Evolutionary conservation across 306 rosid genomes (phyloP).

Genomic region (apple (Malus domestica)): ASM211411v1 NC_041795.1:30793501-30794000

Average conservation of each 20-base stretch:
- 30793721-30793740: too few relatives aligned
- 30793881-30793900: background rate
- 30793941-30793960: background rate
- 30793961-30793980: background rate
- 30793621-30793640: too few relatives aligned
- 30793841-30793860: constrained; percentile 18
- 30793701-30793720: too few relatives aligned
- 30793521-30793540: background rate
- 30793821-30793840: constrained; percentile 13
- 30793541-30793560: rapidly evolving
- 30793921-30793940: background rate
- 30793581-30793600: rapidly evolving
- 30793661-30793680: too few relatives aligned
- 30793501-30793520: background rate
- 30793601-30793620: rapidly evolving
- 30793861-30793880: background rate
- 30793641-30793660: too few relatives aligned
- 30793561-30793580: too few relatives aligned
- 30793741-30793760: background rate
- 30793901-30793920: background rate
- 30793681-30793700: too few relatives aligned
- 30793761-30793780: background rate
- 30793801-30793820: background rate
- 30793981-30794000: background rate
- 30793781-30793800: too few relatives aligned